Evolutionary conservation across 805 yeast genomes (phyloP).

Genomic region (Lachancea fermentati): DNA sequence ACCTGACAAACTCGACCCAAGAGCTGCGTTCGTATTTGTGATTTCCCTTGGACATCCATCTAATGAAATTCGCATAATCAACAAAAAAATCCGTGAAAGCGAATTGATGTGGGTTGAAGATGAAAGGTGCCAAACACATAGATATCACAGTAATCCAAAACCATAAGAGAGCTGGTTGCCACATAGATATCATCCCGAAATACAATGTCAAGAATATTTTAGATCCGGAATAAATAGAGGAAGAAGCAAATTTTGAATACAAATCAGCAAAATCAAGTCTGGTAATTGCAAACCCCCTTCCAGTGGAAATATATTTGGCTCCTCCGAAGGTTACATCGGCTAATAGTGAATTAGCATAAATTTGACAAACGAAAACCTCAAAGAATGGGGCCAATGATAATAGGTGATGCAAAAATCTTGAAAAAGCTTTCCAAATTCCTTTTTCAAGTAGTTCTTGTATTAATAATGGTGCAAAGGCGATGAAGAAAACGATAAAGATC

Average conservation of each 20-base stretch:
- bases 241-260: constrained; percentile 69
- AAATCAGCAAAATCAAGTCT: constrained; percentile 66
- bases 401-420: constrained; percentile 69
- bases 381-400: constrained; percentile 82
- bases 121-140: constrained; percentile 62
- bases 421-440: constrained; percentile 69
- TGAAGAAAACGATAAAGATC: constrained; percentile 87
- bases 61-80: constrained; percentile 55
- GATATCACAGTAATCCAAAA: constrained; percentile 70
- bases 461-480: constrained; percentile 80
- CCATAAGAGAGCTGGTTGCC: constrained; percentile 70
- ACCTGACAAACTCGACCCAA: constrained; percentile 73
- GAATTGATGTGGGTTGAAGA: constrained; percentile 76
- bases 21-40: constrained; percentile 59
- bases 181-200: constrained; percentile 74
- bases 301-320: constrained; percentile 87
- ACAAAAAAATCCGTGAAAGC: constrained; percentile 62
- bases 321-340: constrained; percentile 84
- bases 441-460: constrained; percentile 86
- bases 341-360: constrained; percentile 73
- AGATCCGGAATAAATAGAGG: constrained; percentile 75
- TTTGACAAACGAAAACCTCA: constrained; percentile 93
- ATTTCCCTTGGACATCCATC: constrained; percentile 84
- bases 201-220: constrained; percentile 61
- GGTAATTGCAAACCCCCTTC: constrained; percentile 88